phyloP scores from a whole-genome alignment of 2,329 filamentous ascomycete genomes.

The Cercospora zeina region DNA sequence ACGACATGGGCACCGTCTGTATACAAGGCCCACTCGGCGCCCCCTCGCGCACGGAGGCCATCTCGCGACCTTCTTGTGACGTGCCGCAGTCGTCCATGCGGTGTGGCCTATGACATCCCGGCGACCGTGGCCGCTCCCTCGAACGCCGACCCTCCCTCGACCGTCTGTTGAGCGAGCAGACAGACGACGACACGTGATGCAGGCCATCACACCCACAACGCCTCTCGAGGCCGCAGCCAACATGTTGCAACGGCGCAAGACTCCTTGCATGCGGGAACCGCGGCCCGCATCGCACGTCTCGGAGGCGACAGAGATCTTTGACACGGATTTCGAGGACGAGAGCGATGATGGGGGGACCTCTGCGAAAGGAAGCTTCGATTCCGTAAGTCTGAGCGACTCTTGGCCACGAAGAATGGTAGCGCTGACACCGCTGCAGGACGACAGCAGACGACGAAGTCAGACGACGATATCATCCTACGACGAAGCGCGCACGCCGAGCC shows the following conservation, averaged over 20 bases:
- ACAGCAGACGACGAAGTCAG: constrained; percentile 69
- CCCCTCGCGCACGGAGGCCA: constrained; percentile 45
- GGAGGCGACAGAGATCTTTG: constrained; percentile 73
- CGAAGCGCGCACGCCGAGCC: constrained; percentile 75
- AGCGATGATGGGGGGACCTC: constrained; percentile 58
- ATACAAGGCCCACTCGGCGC: constrained; percentile 48
- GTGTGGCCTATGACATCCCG: constrained; percentile 30
- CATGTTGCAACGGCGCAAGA: constrained; percentile 53
- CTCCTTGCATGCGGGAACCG: constrained; percentile 62
- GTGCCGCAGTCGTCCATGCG: constrained; percentile 34
- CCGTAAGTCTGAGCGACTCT: constrained; percentile 55
- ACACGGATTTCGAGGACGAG: constrained; percentile 71
- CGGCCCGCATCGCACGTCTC: constrained; percentile 52
- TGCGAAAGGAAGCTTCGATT: constrained; percentile 67
- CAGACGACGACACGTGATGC: constrained; percentile 38
- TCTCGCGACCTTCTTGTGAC: constrained; percentile 40
- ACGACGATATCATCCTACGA: constrained; percentile 87
- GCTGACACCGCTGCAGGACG: constrained; percentile 32
- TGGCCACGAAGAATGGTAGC: background rate
- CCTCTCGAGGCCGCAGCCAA: constrained; percentile 48
- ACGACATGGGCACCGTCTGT: constrained; percentile 38
- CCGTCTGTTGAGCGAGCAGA: constrained; percentile 11
- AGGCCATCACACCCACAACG: constrained; percentile 49
- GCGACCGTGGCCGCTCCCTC: constrained; percentile 25
- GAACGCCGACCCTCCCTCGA: background rate